These are phyloP conservation scores for Pythium oligandrum DNA, from an alignment of 352 stramenopile genomes.

Conservation along the genomic window DNA sequence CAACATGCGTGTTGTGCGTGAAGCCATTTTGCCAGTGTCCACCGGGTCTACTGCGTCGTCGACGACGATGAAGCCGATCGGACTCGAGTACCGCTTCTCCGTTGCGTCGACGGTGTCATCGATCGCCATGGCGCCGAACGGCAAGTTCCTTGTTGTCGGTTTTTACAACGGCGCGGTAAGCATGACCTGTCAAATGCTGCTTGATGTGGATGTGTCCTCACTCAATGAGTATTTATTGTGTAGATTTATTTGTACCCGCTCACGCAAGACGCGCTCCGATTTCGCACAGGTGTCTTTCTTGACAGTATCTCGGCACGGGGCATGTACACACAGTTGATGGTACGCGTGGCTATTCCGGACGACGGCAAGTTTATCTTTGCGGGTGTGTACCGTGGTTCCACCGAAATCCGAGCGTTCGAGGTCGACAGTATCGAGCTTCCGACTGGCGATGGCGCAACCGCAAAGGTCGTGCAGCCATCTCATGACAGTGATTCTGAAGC, in stretches of 20 bases:
- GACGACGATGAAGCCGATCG: constrained; percentile 16
- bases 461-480: neutral
- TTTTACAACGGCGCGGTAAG: constrained; percentile 74
- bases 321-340: constrained; percentile 83
- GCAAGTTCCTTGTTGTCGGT: constrained; percentile 70
- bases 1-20: constrained; percentile 50
- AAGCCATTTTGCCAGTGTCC: constrained; percentile 39
- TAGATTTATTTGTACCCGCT: constrained; percentile 64
- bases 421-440: constrained; percentile 77
- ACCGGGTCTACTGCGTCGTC: constrained; percentile 30
- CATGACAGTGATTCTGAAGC: constrained; percentile 6
- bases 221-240: constrained; percentile 7
- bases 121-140: constrained; percentile 61
- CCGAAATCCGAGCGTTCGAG: constrained; percentile 81
- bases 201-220: constrained; percentile 5
- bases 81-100: constrained; percentile 58
- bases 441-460: constrained; percentile 8
- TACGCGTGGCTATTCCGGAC: constrained; percentile 66
- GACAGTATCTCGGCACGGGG: constrained; percentile 73
- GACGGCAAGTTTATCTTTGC: constrained; percentile 85
- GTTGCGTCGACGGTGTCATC: constrained; percentile 72
- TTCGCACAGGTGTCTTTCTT: constrained; percentile 68
- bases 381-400: constrained; percentile 79
- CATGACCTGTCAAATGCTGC: neutral
- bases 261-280: constrained; percentile 49